Percentiles rank a stretch among this genome's conserved stretches.
These are phyloP conservation scores for Erysimum cheiranthoides DNA, from an alignment of 345 rosid species.

Conservation along the genomic window DNA sequence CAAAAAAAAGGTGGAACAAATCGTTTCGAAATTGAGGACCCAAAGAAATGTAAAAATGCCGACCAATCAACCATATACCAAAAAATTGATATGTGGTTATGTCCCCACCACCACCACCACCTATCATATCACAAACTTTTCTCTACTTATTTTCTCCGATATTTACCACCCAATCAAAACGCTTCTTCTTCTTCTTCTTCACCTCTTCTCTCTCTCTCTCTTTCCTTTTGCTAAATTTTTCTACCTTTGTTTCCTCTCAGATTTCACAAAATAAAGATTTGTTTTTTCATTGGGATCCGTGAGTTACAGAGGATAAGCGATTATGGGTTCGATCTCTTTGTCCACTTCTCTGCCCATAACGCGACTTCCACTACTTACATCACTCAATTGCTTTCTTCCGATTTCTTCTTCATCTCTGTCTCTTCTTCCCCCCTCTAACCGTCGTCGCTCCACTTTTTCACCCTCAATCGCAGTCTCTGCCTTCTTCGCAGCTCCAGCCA, in stretches of 20 bases:
- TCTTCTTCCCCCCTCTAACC: constrained; percentile 38
- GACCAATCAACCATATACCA: constrained; percentile 26
- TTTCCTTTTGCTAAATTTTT: not conserved
- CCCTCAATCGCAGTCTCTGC: constrained; percentile 28
- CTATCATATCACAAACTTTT: constrained; percentile 28
- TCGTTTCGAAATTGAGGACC: not conserved
- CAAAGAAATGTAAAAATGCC: constrained; percentile 15
- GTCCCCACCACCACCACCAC: constrained; percentile 40
- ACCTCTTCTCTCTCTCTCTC: constrained; percentile 18
- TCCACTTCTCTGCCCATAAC: constrained; percentile 48
- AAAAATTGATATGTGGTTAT: constrained; percentile 35
- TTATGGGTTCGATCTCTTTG: constrained; percentile 47
- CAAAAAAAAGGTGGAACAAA: not conserved
- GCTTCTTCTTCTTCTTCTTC: not conserved
- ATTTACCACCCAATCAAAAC: constrained; percentile 43
- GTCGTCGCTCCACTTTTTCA: constrained; percentile 38
- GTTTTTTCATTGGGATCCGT: constrained; percentile 31
- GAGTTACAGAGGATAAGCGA: constrained; percentile 41
- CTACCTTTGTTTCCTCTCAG: constrained; percentile 18
- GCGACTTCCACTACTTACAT: constrained; percentile 40
- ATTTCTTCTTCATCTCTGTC: constrained; percentile 28
- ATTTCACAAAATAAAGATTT: constrained; percentile 11
- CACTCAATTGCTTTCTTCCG: constrained; percentile 26
- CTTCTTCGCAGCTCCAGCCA: constrained; percentile 45
- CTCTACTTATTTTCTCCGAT: not conserved